Base-by-base conservation (phyloP, 306 rosid genomes). In the Medicago lupulina region DNA sequence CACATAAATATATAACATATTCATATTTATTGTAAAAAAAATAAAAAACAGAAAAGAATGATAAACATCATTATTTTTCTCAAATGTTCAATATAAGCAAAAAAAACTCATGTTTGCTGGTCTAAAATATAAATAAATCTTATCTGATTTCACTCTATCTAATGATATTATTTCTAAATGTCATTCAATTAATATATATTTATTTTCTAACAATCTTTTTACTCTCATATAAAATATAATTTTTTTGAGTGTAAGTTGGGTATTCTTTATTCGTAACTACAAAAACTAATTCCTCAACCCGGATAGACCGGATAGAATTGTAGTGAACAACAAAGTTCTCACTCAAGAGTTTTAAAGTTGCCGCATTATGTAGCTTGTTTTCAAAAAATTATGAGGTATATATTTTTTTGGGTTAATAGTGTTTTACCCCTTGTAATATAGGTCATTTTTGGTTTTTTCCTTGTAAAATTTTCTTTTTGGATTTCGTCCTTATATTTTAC, bases 1-100 rank as follows among this genome's bases (percentile, higher is more conserved):
- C 43, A 18, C 71, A 41, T 13, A 8, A 70, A 65, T 23, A 83
- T 17, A 78, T 1, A 54, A 54, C 5, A 18, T 62, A 50, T 34
- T 67, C 73, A 58, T 51, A 51, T 59, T 3, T n/a, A 67, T 10
- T 43, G 10, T 60, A 19, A 74, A 19, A 15, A 41, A 17, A 41
- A 62, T 47, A 44, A 39, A 81, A 19, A 72, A 47, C 23, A 78
- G 65, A 61, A 19, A 40, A 14, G 5, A 4, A 50, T 10, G 12
- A 34, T 13, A 67, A 41, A 40, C 50, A 28, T 28, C 57, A n/a
- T 50, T 50, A 50, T 16, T 50, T 19, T 19, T 9, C 21, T 50
- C 57, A 8, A 50, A 7, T 50, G 2, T 50, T 6, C 1, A 50
- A 6, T n/a, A 50, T 7, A 50, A n/a, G 17, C 4, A n/a, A n/a